Conservation (phyloP, 805 yeast genomes). For the Saturnispora halmiae region DNA sequence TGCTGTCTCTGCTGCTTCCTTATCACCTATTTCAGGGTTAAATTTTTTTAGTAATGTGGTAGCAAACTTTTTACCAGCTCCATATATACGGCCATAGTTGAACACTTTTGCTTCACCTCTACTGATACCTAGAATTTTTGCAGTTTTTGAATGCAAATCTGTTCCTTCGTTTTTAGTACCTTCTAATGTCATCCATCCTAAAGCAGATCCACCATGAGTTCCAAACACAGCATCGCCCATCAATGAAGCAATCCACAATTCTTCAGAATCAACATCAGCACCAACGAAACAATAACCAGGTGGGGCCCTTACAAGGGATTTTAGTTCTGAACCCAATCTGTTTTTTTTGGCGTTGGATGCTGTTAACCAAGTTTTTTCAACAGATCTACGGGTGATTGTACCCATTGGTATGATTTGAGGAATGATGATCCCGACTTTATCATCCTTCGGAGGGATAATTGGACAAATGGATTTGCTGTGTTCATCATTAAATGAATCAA, state of each 20-base stretch:
- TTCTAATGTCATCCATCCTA: slow-evolving; percentile 99
- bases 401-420: slow-evolving; percentile 92
- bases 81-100: slow-evolving; percentile 95
- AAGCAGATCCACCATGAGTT: slow-evolving; percentile 90
- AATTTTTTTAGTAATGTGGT: slow-evolving; percentile 74
- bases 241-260: slow-evolving; percentile 93
- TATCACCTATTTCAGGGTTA: slow-evolving; percentile 59
- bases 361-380: slow-evolving; percentile 95
- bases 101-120: slow-evolving; percentile 91
- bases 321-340: slow-evolving; percentile 88
- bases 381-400: slow-evolving; percentile 91
- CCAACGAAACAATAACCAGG: slow-evolving; percentile 87
- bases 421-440: slow-evolving; percentile 56
- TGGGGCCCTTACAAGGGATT: slow-evolving; percentile 81
- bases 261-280: slow-evolving; percentile 98
- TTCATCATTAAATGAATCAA: background rate
- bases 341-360: slow-evolving; percentile 87
- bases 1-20: slow-evolving; percentile 59
- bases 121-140: slow-evolving; percentile 77
- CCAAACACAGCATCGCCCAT: slow-evolving; percentile 87
- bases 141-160: slow-evolving; percentile 91
- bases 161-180: slow-evolving; percentile 90
- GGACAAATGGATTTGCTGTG: slow-evolving; percentile 15
- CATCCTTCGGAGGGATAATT: slow-evolving; percentile 10
- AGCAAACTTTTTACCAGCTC: slow-evolving; percentile 93